A percentile compares a stretch with the other conserved stretches of the same genome.
Evolutionary conservation across 331 rosid genomes (phyloP).

Genomic region (Prunus yedoensis): DNA sequence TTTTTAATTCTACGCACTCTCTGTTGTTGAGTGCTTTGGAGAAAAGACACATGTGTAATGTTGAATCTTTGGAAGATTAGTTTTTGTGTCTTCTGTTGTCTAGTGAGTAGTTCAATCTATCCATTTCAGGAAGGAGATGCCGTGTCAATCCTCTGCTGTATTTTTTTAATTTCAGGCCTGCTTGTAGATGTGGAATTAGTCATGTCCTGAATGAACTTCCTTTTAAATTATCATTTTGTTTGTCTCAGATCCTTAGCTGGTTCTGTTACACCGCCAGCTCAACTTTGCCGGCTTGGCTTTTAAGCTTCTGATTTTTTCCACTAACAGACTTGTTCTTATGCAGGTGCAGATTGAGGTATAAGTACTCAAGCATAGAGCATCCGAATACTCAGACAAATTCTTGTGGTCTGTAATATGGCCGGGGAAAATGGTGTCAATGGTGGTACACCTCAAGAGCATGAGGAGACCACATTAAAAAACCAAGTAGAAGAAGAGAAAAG

Average conservation of each 20-base stretch:
- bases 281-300: conserved; percentile 2
- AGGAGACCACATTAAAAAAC: background rate
- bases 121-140: background rate
- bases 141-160: background rate
- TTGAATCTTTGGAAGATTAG: background rate
- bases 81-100: background rate
- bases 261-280: background rate
- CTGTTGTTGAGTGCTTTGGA: background rate
- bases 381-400: background rate
- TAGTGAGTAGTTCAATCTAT: background rate
- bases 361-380: background rate
- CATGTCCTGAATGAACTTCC: background rate
- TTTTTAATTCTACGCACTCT: background rate
- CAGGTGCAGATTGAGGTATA: background rate
- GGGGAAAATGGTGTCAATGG: conserved; percentile 3
- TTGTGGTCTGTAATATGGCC: conserved; percentile 9
- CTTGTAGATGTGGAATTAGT: conserved; percentile 6
- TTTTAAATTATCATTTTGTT: background rate
- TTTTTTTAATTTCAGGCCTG: background rate
- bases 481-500: conserved; percentile 11
- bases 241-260: background rate
- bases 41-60: background rate
- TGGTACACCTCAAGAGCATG: background rate
- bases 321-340: conserved; percentile 8
- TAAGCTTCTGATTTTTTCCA: background rate